These are phyloP conservation scores for Amylocystis lapponica DNA, from an alignment of 768 basidiomycete species.

Conservation along the genomic window DNA sequence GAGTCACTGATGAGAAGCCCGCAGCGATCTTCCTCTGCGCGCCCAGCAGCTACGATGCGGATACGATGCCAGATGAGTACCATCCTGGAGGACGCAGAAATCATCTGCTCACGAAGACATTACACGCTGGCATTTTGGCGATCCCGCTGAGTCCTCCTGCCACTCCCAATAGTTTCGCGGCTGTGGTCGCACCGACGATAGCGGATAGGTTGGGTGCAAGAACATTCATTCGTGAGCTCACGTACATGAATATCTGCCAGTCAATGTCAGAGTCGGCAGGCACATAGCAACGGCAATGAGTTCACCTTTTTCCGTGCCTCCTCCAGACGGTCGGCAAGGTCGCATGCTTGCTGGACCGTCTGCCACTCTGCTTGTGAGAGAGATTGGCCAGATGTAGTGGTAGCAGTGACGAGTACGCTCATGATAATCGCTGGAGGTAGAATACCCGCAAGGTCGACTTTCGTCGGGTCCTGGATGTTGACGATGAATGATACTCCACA, in stretches of 20 bases:
- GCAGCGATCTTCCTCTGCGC: conserved; percentile 90
- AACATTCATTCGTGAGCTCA: conserved; percentile 97
- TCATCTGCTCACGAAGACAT: conserved; percentile 71
- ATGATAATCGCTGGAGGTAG: conserved; percentile 89
- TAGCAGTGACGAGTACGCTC: conserved; percentile 94
- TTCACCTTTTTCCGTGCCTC: conserved; percentile 84
- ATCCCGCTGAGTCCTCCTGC: conserved; percentile 90
- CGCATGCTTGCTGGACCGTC: conserved; percentile 80
- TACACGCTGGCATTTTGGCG: conserved; percentile 92
- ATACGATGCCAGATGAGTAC: neutral
- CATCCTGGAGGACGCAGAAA: neutral
- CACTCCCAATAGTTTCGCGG: conserved; percentile 95
- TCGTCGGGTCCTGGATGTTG: conserved; percentile 68
- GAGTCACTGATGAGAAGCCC: conserved; percentile 84
- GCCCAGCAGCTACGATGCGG: conserved; percentile 70
- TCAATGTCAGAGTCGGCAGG: neutral
- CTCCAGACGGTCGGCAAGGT: conserved; percentile 83
- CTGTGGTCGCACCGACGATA: conserved; percentile 98
- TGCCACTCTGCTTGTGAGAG: conserved; percentile 69
- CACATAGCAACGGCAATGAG: no score
- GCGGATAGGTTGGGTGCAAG: conserved; percentile 97
- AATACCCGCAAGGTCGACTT: conserved; percentile 72
- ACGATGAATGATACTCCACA: conserved; percentile 2
- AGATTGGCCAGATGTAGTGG: conserved; percentile 76
- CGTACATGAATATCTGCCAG: conserved; percentile 91